These are phyloP conservation scores for Zalaria sp. DNA, from an alignment of 2,329 filamentous ascomycete genomes.

Conservation along the genomic window DNA sequence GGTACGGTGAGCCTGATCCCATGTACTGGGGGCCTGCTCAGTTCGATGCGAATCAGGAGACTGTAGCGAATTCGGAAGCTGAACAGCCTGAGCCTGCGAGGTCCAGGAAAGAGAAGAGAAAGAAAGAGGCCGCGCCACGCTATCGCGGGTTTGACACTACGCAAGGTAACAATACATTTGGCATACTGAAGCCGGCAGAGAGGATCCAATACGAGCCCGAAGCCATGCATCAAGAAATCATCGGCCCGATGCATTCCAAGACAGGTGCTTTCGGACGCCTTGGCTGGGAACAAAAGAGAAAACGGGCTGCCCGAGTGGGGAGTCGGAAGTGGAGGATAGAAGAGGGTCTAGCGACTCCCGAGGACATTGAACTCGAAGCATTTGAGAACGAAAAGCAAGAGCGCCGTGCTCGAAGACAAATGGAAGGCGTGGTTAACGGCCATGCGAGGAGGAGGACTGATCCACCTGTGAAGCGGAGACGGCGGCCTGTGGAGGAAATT, in stretches of 20 bases:
- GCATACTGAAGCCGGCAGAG: constrained; percentile 1
- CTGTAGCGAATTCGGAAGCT: constrained; percentile 2
- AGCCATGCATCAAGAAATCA: not conserved
- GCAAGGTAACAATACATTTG: not conserved
- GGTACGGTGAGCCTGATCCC: too few species aligned
- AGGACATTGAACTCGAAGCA: too few species aligned
- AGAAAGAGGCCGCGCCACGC: not conserved
- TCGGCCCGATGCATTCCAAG: not conserved
- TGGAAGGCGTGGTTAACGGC: too few species aligned
- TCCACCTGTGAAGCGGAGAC: too few species aligned
- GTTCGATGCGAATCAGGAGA: constrained; percentile 1
- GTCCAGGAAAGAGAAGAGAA: not conserved
- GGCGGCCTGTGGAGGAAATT: too few species aligned
- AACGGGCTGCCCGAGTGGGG: too few species aligned
- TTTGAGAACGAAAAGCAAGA: too few species aligned
- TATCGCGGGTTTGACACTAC: constrained; percentile 3
- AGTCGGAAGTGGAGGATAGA: too few species aligned
- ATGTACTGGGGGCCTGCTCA: not conserved
- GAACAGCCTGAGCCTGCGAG: not conserved
- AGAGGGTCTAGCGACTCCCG: too few species aligned
- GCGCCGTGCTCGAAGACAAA: too few species aligned
- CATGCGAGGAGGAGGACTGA: too few species aligned
- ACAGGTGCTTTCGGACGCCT: constrained; percentile 4
- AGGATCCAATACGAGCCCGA: too few species aligned
- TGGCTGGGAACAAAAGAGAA: not conserved